Evolutionary conservation across 148 eudicot genomes (phyloP), one percentile per base, ranked within the genome.

Genomic region (Arbutus unedo): DNA sequence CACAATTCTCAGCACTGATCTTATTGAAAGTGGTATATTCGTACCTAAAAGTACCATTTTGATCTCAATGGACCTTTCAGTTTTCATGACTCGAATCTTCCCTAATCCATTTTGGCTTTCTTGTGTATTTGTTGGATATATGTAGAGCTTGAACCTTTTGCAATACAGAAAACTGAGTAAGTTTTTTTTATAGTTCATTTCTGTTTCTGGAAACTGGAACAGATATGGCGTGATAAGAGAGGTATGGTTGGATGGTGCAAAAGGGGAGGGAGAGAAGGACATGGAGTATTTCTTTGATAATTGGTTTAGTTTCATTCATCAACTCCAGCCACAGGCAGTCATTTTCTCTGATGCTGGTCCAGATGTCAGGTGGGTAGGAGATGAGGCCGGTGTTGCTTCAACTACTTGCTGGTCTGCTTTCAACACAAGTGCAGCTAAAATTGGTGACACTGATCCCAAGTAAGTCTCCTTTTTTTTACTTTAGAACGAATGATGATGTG

Each of bases 281-380:
- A 94, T 94, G 98, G 89, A 93, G 59, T 94, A 94, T 78, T 94
- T 83, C 85, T 94, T 94, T 83, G 90, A 94, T 50, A 82, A 81
- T 70, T 94, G 96, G 98, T 94, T 93, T 90, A 81, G 83, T 86
- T 81, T 91, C 74, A 90, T 94, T 83, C 98, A 91, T 88, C 98
- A 94, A 78, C 87, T 87, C 64, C 98, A 94, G 85, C 93, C 98
- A 4, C 90, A 89, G 72, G 91, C 93, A 6, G 86, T 91, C 38
- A 94, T 94, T 77, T 94, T 94, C 82, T 94, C 98, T 38, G 98
- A 94, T 85, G 96, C 93, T 76, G 94, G 96, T 78, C 98, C 98
- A 23, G 96, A 94, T 82, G 81, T 85, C 16, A 90, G 96, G 78
- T 94, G 98, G 98, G 88, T 93, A 8, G 98, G 98, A 68, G 92